A percentile compares a stretch with the other conserved stretches of the same genome.
Conservation (phyloP, 2,329 filamentous ascomycete genomes). For the Ramularia endophylla region DNA sequence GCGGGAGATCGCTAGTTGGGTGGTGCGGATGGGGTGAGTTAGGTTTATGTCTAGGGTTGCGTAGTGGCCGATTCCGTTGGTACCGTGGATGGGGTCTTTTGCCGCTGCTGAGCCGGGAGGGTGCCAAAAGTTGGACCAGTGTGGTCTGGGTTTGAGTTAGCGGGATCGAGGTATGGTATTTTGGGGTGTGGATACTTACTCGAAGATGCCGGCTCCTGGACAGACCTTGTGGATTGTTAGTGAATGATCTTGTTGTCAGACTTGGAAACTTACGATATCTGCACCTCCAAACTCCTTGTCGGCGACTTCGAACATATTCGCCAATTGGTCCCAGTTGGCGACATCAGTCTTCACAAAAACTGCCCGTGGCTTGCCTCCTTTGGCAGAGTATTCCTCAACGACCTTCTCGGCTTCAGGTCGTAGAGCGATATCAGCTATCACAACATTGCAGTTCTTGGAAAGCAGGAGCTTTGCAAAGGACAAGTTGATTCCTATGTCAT, state of each 20-base stretch:
- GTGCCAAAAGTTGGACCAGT: conserved; percentile 45
- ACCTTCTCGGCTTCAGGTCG: conserved; percentile 44
- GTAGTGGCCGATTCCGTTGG: conserved; percentile 30
- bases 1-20: conserved; percentile 42
- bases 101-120: conserved; percentile 36
- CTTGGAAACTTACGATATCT: conserved; percentile 40
- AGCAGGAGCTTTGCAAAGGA: conserved; percentile 43
- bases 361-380: conserved; percentile 29
- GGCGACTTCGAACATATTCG: conserved; percentile 45
- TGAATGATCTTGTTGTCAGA: conserved; percentile 25
- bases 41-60: conserved; percentile 42
- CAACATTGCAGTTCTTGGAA: conserved; percentile 40
- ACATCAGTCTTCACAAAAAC: conserved; percentile 45
- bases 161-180: too few species aligned
- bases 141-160: conserved; percentile 20
- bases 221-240: conserved; percentile 34
- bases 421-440: conserved; percentile 44
- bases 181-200: too few species aligned
- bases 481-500: conserved; percentile 41
- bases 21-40: conserved; percentile 43
- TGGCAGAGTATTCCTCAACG: conserved; percentile 30
- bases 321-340: conserved; percentile 44
- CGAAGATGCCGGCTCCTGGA: conserved; percentile 46
- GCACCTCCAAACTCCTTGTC: conserved; percentile 42
- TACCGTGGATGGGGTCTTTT: conserved; percentile 30